Conservation (phyloP, 352 stramenopile species). For the Phytophthora vignae region DNA sequence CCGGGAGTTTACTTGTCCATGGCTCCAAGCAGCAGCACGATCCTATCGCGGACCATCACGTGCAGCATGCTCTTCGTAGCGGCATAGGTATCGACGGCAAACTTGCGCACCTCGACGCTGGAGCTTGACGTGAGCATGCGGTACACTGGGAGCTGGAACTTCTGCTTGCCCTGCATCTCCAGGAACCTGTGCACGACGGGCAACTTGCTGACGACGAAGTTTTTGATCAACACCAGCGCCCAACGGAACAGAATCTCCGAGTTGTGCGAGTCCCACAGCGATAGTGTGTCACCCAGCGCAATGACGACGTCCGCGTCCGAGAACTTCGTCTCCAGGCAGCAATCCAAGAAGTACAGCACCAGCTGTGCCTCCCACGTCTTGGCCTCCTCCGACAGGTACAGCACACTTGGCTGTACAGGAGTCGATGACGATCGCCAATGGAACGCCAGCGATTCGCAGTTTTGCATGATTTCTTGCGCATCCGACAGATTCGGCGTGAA, state of each 20-base stretch:
- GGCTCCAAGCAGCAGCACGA: slow-evolving; percentile 57
- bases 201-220: slow-evolving; percentile 54
- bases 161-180: slow-evolving; percentile 80
- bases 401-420: slow-evolving; percentile 66
- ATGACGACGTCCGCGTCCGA: slow-evolving; percentile 51
- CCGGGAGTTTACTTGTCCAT: slow-evolving; percentile 29
- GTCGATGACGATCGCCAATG: slow-evolving; percentile 63
- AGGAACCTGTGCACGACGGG: slow-evolving; percentile 63
- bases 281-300: slow-evolving; percentile 58
- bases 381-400: slow-evolving; percentile 68
- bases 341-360: slow-evolving; percentile 77
- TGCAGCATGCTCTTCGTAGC: slow-evolving; percentile 61
- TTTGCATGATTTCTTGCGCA: slow-evolving; percentile 76
- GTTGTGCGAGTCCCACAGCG: slow-evolving; percentile 67
- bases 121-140: slow-evolving; percentile 58
- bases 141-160: slow-evolving; percentile 83
- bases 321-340: slow-evolving; percentile 61
- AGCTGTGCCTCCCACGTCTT: slow-evolving; percentile 68
- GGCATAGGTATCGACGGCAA: slow-evolving; percentile 56
- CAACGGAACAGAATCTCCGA: slow-evolving; percentile 76
- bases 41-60: slow-evolving; percentile 80
- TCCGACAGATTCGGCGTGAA: slow-evolving; percentile 70
- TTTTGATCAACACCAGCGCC: slow-evolving; percentile 72
- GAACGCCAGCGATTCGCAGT: slow-evolving; percentile 69
- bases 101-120: slow-evolving; percentile 46